Percentiles rank a stretch among this genome's conserved stretches.
Conservation (phyloP, 192 early-diverging fungal species). For the Backusella circina region DNA sequence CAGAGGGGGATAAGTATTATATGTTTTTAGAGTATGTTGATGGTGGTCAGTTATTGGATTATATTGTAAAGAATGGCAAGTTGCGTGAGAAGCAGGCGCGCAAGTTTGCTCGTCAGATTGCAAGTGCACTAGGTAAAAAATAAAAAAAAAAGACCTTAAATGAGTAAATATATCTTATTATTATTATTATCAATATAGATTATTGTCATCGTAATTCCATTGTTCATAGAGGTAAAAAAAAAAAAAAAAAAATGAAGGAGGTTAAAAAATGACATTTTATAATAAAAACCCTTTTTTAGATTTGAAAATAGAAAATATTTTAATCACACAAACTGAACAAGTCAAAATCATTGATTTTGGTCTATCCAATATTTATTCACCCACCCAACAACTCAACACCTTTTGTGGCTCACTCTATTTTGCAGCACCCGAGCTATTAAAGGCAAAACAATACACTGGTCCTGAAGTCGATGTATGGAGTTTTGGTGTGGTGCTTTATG, state of each 20-base stretch:
- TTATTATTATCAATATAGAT: slow-evolving; percentile 3
- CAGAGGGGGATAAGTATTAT: slow-evolving; percentile 65
- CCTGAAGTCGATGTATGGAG: slow-evolving; percentile 92
- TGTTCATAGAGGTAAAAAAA: slow-evolving; percentile 29
- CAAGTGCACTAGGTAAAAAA: slow-evolving; percentile 53
- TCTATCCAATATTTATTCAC: slow-evolving; percentile 69
- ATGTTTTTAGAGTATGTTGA: slow-evolving; percentile 79
- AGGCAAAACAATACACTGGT: slow-evolving; percentile 76
- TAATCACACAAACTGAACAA: slow-evolving; percentile 59
- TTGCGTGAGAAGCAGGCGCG: slow-evolving; percentile 80
- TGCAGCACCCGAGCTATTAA: slow-evolving; percentile 82
- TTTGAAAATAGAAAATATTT: slow-evolving; percentile 86
- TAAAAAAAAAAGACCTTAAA: neutral
- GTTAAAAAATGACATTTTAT: neutral
- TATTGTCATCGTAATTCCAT: slow-evolving; percentile 38
- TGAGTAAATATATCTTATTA: neutral
- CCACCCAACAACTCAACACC: slow-evolving; percentile 46
- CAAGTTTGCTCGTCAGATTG: slow-evolving; percentile 71
- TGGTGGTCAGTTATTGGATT: slow-evolving; percentile 82
- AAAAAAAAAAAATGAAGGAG: neutral
- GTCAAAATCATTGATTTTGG: slow-evolving; percentile 92
- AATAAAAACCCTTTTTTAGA: slow-evolving; percentile 25
- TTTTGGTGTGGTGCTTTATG: slow-evolving; percentile 81
- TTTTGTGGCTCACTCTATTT: slow-evolving; percentile 75
- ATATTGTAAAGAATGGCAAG: slow-evolving; percentile 76